These are phyloP conservation scores for Gloeopeniophorella convolvens DNA, from an alignment of 768 basidiomycete genomes.

Conservation along the genomic window DNA sequence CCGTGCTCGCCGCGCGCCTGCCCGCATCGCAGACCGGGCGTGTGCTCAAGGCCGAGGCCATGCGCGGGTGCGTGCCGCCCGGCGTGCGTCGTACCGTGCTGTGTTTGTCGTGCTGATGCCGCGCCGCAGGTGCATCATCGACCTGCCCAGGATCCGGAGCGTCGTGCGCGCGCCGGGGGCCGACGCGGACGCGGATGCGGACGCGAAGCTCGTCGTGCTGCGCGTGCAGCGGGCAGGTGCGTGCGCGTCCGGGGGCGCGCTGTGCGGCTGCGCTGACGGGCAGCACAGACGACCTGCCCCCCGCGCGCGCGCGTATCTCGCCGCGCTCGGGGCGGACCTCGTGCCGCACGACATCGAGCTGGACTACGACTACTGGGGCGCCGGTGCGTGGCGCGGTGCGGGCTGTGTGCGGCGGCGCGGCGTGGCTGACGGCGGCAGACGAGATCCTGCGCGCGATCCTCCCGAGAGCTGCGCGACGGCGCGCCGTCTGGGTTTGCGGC, in stretches of 20 bases:
- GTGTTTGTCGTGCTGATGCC: slow-evolving; percentile 15
- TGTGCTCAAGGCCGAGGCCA: slow-evolving; percentile 49
- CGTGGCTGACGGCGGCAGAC: slow-evolving; percentile 43
- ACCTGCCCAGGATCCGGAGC: slow-evolving; percentile 60
- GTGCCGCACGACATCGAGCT: slow-evolving; percentile 55
- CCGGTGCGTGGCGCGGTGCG: slow-evolving; percentile 58
- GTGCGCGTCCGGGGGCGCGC: too few relatives aligned
- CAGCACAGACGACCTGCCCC: slow-evolving; percentile 65
- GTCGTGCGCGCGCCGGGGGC: slow-evolving; percentile 55
- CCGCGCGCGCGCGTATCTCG: slow-evolving; percentile 47
- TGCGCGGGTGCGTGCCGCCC: slow-evolving; percentile 54
- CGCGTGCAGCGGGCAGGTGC: slow-evolving; percentile 55
- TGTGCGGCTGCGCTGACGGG: neutral
- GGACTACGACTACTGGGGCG: slow-evolving; percentile 84
- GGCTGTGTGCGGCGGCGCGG: too few relatives aligned
- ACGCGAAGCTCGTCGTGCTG: slow-evolving; percentile 57
- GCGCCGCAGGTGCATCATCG: slow-evolving; percentile 47
- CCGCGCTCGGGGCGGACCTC: slow-evolving; percentile 49
- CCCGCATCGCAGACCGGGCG: slow-evolving; percentile 47
- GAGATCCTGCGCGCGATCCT: slow-evolving; percentile 80
- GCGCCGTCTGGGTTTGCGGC: slow-evolving; percentile 84
- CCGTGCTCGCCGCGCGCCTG: slow-evolving; percentile 63
- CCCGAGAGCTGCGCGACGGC: slow-evolving; percentile 68
- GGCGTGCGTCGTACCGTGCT: too few relatives aligned
- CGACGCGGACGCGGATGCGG: slow-evolving; percentile 39